A percentile compares a stretch with the other conserved stretches of the same genome.
Conservation (phyloP, 768 basidiomycete genomes). For the Lentinula boryana region DNA sequence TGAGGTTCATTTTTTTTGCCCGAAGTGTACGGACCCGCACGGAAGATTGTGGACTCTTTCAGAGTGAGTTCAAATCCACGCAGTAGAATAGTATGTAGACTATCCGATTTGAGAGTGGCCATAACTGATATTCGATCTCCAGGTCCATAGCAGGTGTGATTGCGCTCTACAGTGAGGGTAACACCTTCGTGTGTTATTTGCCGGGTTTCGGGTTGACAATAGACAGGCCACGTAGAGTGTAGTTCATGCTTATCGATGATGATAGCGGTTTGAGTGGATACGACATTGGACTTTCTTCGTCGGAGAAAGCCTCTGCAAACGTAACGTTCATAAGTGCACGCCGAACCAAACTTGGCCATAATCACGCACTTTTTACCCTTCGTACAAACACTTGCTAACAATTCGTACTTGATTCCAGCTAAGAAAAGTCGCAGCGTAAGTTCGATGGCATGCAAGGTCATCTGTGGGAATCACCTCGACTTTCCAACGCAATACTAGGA, state of each 20-base stretch:
- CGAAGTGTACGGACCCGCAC: constrained; percentile 48
- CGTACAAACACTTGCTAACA: constrained; percentile 80
- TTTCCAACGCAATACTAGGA: constrained; percentile 76
- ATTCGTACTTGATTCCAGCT: constrained; percentile 88
- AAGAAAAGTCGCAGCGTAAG: background rate
- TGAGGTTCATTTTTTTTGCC: constrained; percentile 58
- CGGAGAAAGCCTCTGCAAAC: constrained; percentile 74
- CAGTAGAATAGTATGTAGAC: constrained; percentile 59
- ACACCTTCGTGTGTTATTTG: constrained; percentile 60
- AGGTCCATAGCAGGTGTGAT: constrained; percentile 78
- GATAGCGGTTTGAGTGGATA: constrained; percentile 63
- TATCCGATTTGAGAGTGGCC: constrained; percentile 70
- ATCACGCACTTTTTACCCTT: constrained; percentile 74
- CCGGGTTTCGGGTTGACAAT: constrained; percentile 73
- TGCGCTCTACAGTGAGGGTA: constrained; percentile 69
- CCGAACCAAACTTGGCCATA: background rate
- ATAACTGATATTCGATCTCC: constrained; percentile 73
- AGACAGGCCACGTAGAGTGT: constrained; percentile 91
- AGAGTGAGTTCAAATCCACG: constrained; percentile 82
- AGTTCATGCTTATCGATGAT: constrained; percentile 92
- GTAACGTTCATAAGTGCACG: background rate
- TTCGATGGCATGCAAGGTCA: background rate
- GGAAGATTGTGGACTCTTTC: constrained; percentile 71
- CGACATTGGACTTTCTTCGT: constrained; percentile 64
- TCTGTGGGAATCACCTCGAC: constrained; percentile 43